Conservation (phyloP, 345 rosid species). For the Gossypioides kirkii region DNA sequence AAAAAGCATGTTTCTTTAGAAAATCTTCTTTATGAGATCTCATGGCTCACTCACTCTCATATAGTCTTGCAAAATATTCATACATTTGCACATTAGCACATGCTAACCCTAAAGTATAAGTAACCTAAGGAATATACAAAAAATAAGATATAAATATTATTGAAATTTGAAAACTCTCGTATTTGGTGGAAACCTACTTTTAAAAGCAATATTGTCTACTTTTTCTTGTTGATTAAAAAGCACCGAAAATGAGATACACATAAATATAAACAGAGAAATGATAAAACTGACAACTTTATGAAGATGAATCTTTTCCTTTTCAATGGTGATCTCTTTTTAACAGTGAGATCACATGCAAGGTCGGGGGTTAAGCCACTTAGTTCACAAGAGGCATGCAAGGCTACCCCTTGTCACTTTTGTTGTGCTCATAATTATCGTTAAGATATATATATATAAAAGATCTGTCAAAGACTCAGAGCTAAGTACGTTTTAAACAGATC, state of each 20-base stretch:
- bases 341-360: conserved; percentile 26
- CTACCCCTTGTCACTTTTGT: neutral
- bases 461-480: neutral
- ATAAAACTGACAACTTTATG: neutral
- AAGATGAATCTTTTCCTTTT: neutral
- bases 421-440: neutral
- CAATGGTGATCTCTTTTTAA: conserved; percentile 10
- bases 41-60: conserved; percentile 8
- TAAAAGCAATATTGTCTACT: neutral
- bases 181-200: neutral
- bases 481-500: neutral
- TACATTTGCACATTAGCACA: neutral
- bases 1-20: conserved; percentile 26
- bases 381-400: neutral
- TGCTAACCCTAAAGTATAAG: conserved; percentile 2
- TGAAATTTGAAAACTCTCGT: neutral
- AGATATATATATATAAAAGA: neutral
- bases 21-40: conserved; percentile 11
- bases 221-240: neutral
- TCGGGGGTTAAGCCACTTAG: conserved; percentile 23
- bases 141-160: neutral
- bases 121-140: neutral
- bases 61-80: neutral
- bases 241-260: neutral
- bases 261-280: neutral